Percentiles rank a stretch among this genome's conserved stretches.
Conservation (phyloP, 2,329 filamentous ascomycete species). For the Diplodia mutila region DNA sequence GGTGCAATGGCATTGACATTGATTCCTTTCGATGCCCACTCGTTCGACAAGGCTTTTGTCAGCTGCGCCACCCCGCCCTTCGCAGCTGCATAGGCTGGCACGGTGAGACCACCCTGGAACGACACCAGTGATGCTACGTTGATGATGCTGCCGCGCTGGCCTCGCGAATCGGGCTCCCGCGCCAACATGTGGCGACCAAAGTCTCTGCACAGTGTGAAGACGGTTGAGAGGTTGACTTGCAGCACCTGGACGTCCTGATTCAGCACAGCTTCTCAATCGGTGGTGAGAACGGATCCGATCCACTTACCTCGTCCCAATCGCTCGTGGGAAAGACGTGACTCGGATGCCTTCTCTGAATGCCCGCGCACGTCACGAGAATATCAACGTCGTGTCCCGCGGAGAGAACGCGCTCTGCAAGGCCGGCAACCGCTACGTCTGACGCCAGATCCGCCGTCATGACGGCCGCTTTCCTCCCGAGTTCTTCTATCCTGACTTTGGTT, state of each 20-base stretch:
- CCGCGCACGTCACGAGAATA: conserved; percentile 83
- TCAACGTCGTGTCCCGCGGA: conserved; percentile 66
- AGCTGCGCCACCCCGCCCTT: conserved; percentile 86
- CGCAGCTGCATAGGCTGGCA: conserved; percentile 83
- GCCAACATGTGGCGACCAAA: conserved; percentile 77
- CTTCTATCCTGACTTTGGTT: not conserved
- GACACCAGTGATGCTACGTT: conserved; percentile 81
- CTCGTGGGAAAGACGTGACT: conserved; percentile 73
- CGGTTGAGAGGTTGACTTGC: conserved; percentile 82
- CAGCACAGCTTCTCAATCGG: not conserved
- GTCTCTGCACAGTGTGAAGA: conserved; percentile 78
- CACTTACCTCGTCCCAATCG: conserved; percentile 73
- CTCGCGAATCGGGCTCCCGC: conserved; percentile 52
- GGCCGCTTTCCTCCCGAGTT: not conserved
- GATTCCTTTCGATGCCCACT: conserved; percentile 78
- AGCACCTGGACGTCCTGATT: conserved; percentile 55
- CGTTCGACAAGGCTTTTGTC: conserved; percentile 82
- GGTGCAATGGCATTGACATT: conserved; percentile 88
- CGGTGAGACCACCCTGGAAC: conserved; percentile 85
- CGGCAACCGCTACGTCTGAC: conserved; percentile 56
- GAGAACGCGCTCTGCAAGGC: conserved; percentile 63
- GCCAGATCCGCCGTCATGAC: not conserved
- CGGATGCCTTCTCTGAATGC: conserved; percentile 79
- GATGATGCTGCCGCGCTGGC: conserved; percentile 72
- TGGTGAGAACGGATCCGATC: conserved; percentile 26